A percentile compares a stretch with the other conserved stretches of the same genome.
Conservation (phyloP, 495 filamentous ascomycete genomes). For the Penicillium herquei region DNA sequence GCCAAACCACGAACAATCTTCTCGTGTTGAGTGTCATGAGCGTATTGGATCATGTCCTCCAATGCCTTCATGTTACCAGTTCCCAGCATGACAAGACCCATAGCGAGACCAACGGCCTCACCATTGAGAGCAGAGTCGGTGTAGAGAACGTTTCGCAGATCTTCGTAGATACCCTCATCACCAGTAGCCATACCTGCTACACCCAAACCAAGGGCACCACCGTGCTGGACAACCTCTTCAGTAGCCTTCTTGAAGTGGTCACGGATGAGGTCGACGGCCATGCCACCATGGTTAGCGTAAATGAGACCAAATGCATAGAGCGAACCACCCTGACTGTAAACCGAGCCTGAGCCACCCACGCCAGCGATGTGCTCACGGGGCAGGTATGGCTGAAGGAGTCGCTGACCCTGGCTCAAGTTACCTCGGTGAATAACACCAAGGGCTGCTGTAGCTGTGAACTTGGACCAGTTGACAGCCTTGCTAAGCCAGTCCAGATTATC, state of each 20-base stretch:
- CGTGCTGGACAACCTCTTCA: constrained; percentile 96
- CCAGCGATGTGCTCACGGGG: constrained; percentile 64
- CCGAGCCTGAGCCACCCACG: constrained; percentile 69
- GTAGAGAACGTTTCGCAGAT: constrained; percentile 81
- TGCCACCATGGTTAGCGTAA: constrained; percentile 94
- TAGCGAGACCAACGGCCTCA: constrained; percentile 91
- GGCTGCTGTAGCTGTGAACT: constrained; percentile 96
- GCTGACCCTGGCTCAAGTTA: constrained; percentile 87
- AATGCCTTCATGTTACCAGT: constrained; percentile 88
- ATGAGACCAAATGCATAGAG: constrained; percentile 95
- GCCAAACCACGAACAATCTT: constrained; percentile 97
- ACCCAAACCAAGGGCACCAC: constrained; percentile 90
- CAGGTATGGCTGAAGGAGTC: constrained; percentile 92
- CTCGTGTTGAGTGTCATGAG: constrained; percentile 96
- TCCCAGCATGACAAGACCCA: constrained; percentile 96
- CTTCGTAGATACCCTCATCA: constrained; percentile 85
- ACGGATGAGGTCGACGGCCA: constrained; percentile 84
- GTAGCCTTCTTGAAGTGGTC: constrained; percentile 81
- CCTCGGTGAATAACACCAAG: constrained; percentile 95
- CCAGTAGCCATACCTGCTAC: constrained; percentile 98
- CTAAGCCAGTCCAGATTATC: constrained; percentile 98
- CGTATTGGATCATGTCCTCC: constrained; percentile 95
- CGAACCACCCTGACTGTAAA: constrained; percentile 94
- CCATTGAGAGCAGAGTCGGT: constrained; percentile 93
- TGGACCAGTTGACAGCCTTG: constrained; percentile 99